These are phyloP conservation scores for Ceratopteris richardii DNA, from an alignment of 75 land plant species.

Conservation along the genomic window DNA sequence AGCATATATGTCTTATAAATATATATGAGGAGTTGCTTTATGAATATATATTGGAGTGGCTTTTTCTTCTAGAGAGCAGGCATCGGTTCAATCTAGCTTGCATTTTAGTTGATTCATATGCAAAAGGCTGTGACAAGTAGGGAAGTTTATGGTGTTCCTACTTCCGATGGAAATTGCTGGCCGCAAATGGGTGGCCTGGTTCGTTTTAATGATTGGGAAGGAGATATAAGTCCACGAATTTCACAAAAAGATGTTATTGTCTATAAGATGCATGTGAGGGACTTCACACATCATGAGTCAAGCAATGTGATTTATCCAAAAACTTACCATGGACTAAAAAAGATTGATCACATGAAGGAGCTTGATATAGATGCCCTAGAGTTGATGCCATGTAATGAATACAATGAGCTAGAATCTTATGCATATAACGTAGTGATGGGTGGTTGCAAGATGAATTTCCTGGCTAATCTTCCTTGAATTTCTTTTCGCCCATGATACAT, in stretches of 20 bases:
- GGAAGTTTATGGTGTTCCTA: slow-evolving; percentile 68
- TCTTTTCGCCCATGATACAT: slow-evolving; percentile 94
- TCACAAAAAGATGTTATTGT: slow-evolving; percentile 78
- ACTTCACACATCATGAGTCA: slow-evolving; percentile 79
- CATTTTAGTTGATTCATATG: slow-evolving; percentile 86
- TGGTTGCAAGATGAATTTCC: slow-evolving; percentile 86
- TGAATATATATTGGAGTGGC: slow-evolving; percentile 81
- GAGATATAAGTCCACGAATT: slow-evolving; percentile 65
- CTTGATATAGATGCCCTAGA: slow-evolving; percentile 89
- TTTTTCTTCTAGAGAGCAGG: slow-evolving; percentile 55
- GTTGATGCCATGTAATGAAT: slow-evolving; percentile 95
- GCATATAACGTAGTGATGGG: slow-evolving; percentile 60
- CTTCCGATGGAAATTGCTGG: slow-evolving; percentile 73
- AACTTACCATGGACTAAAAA: slow-evolving; percentile 71
- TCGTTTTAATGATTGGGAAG: slow-evolving; percentile 89
- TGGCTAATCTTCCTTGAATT: slow-evolving; percentile 96
- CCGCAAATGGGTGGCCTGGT: slow-evolving; percentile 96
- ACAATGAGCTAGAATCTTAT: slow-evolving; percentile 85
- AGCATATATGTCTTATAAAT: slow-evolving; percentile 81
- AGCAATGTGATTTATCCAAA: slow-evolving; percentile 65
- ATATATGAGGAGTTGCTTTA: slow-evolving; percentile 55
- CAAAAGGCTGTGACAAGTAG: slow-evolving; percentile 93
- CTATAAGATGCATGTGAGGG: slow-evolving; percentile 96
- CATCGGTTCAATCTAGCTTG: slow-evolving; percentile 52
- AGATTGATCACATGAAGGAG: slow-evolving; percentile 78